Percentiles rank a stretch among this genome's conserved stretches.
Evolutionary conservation across 441 rosid species (phyloP).

Genomic region (Adansonia gregorii): DNA sequence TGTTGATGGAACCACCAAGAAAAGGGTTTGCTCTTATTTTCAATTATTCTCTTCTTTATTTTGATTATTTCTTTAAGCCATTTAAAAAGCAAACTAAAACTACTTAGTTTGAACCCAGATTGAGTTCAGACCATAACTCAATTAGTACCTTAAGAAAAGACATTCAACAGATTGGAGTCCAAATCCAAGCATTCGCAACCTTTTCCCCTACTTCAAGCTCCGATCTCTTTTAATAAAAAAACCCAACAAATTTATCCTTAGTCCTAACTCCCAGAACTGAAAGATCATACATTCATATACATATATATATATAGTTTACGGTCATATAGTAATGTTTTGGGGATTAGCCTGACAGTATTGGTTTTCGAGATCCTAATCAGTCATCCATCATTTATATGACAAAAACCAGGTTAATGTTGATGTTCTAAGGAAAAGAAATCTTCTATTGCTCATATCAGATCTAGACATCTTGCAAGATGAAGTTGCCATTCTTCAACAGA

Average conservation of each 20-base stretch:
- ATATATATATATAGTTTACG: too few relatives aligned
- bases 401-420: slow-evolving; percentile 62
- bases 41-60: neutral
- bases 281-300: too few relatives aligned
- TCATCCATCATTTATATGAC: neutral
- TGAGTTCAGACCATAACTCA: too few relatives aligned
- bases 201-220: too few relatives aligned
- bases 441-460: slow-evolving; percentile 71
- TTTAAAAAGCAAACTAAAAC: neutral
- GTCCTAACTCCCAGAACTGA: too few relatives aligned
- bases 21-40: slow-evolving; percentile 47
- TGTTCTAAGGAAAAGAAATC: slow-evolving; percentile 65
- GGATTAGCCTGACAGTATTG: neutral
- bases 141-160: too few relatives aligned
- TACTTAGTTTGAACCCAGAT: neutral
- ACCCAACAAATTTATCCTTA: too few relatives aligned
- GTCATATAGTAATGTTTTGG: too few relatives aligned
- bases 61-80: neutral
- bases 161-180: too few relatives aligned
- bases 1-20: slow-evolving; percentile 57
- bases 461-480: slow-evolving; percentile 65
- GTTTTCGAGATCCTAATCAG: neutral
- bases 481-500: slow-evolving; percentile 61
- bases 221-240: too few relatives aligned
- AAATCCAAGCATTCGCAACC: too few relatives aligned